phyloP scores from a whole-genome alignment of 2,329 filamentous ascomycete genomes.

The Parastagonospora nodorum region DNA sequence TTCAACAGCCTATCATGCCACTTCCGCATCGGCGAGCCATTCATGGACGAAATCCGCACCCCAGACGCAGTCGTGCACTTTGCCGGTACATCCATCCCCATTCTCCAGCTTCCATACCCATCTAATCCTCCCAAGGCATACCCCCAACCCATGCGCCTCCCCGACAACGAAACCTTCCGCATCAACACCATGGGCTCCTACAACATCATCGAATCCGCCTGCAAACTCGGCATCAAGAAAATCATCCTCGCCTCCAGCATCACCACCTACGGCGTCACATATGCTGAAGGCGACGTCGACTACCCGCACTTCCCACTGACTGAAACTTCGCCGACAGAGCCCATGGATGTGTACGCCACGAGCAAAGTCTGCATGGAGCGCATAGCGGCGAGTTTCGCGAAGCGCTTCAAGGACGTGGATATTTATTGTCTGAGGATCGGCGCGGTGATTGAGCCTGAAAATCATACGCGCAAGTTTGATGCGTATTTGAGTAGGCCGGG shows the following conservation, averaged over 20 bases:
- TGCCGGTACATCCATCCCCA: slow-evolving; percentile 46
- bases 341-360: slow-evolving; percentile 65
- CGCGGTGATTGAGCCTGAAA: slow-evolving; percentile 63
- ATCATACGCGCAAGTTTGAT: slow-evolving; percentile 58
- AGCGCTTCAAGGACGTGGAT: slow-evolving; percentile 57
- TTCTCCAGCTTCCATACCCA: background rate
- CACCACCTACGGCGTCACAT: slow-evolving; percentile 63
- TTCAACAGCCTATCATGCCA: slow-evolving; percentile 62
- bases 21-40: slow-evolving; percentile 54
- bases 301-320: slow-evolving; percentile 63
- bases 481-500: slow-evolving; percentile 54
- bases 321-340: slow-evolving; percentile 61
- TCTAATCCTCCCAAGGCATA: slow-evolving; percentile 23
- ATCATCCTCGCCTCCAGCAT: slow-evolving; percentile 64
- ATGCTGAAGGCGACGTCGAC: slow-evolving; percentile 60
- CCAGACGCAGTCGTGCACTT: slow-evolving; percentile 68
- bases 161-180: slow-evolving; percentile 63
- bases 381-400: slow-evolving; percentile 59
- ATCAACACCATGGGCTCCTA: slow-evolving; percentile 48
- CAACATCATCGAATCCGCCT: slow-evolving; percentile 66
- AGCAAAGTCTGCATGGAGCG: slow-evolving; percentile 64
- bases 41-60: slow-evolving; percentile 38
- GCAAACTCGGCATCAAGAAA: slow-evolving; percentile 64
- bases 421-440: slow-evolving; percentile 65
- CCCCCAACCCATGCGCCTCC: slow-evolving; percentile 65